Evolutionary conservation across 1,139 yeast genomes (phyloP).

Genomic region (Kluyveromyces sp.): DNA sequence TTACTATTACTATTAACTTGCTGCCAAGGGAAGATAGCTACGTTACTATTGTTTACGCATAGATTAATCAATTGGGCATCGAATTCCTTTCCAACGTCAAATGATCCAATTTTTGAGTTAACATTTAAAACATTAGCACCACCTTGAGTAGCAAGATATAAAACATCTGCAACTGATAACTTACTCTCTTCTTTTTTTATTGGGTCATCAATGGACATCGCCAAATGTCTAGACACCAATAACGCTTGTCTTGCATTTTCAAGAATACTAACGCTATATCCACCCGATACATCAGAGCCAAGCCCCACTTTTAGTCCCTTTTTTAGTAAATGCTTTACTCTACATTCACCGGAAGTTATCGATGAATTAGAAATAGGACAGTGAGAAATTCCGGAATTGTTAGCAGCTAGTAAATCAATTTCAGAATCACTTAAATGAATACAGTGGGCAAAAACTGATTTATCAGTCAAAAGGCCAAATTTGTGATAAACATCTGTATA

Average conservation of each 20-base stretch:
- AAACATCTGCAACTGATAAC: constrained; percentile 60
- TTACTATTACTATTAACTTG: constrained; percentile 6
- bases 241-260: constrained; percentile 72
- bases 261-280: constrained; percentile 73
- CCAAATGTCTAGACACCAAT: constrained; percentile 74
- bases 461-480: constrained; percentile 48
- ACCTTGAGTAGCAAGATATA: constrained; percentile 79
- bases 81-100: constrained; percentile 68
- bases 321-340: constrained; percentile 61
- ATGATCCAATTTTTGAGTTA: constrained; percentile 55
- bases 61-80: constrained; percentile 78
- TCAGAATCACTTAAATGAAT: constrained; percentile 67
- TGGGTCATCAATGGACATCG: constrained; percentile 43
- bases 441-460: constrained; percentile 85
- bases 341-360: constrained; percentile 86
- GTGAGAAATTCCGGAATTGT: constrained; percentile 72
- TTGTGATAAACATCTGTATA: constrained; percentile 76
- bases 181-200: constrained; percentile 36
- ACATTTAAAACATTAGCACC: constrained; percentile 77
- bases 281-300: constrained; percentile 93
- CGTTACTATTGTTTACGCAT: constrained; percentile 40
- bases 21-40: constrained; percentile 76
- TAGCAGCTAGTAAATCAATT: constrained; percentile 43
- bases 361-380: constrained; percentile 92
- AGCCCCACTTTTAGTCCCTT: constrained; percentile 68